Evolutionary conservation across 176 grass and related monocot genomes (phyloP).

Genomic region (Dendrocalamus sinicus): DNA sequence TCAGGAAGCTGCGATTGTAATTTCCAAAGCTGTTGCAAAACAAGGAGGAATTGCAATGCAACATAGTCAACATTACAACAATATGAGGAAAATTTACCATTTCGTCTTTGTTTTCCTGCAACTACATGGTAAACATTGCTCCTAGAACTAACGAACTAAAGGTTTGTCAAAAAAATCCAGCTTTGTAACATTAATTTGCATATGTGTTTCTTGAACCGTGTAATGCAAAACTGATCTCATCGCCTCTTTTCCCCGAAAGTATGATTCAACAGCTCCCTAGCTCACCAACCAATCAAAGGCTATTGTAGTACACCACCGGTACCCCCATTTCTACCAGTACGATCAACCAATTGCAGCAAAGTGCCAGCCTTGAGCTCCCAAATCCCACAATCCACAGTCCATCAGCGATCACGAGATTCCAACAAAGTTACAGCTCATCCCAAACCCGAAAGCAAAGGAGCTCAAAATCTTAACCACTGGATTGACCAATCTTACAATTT

Average conservation of each 20-base stretch:
- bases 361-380: conserved; percentile 17
- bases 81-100: neutral
- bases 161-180: neutral
- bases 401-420: conserved; percentile 40
- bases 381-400: conserved; percentile 4
- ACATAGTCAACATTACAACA: neutral
- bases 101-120: neutral
- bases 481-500: neutral
- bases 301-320: neutral
- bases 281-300: conserved; percentile 45
- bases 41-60: neutral
- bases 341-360: conserved; percentile 24
- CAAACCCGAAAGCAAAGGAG: conserved; percentile 30
- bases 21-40: neutral
- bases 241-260: neutral
- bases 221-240: neutral
- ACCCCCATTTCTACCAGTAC: neutral
- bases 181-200: neutral
- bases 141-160: conserved; percentile 6
- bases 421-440: conserved; percentile 45
- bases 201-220: neutral
- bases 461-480: neutral
- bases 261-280: conserved; percentile 18
- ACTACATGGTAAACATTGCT: neutral
- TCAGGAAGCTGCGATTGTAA: neutral